Percentiles rank a stretch among this genome's conserved stretches.
These are phyloP conservation scores for Thalia dealbata DNA, from an alignment of 176 grass and related monocot genomes.

Conservation along the genomic window DNA sequence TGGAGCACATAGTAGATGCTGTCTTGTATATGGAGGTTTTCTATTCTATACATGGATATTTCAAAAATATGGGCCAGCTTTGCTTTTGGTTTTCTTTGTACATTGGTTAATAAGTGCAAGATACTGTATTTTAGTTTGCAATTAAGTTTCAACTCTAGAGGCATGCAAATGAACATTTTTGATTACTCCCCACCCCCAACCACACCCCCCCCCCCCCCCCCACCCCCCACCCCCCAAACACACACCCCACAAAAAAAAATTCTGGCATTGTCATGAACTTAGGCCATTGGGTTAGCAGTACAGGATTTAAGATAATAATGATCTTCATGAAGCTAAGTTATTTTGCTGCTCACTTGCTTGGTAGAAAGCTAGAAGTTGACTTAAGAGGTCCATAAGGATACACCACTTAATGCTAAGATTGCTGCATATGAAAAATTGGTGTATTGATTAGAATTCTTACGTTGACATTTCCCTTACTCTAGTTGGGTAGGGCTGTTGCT, in stretches of 20 bases:
- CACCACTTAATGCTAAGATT: not conserved
- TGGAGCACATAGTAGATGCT: slow-evolving; percentile 97
- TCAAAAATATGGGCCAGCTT: not conserved
- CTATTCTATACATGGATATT: not conserved
- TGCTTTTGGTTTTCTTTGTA: not conserved
- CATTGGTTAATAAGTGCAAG: not conserved
- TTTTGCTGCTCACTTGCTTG: not conserved
- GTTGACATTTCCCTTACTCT: not conserved
- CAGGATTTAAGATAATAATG: not conserved
- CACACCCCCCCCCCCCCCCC: too few species aligned
- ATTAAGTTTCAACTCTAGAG: not conserved
- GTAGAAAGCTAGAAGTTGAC: not conserved
- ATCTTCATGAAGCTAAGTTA: not conserved
- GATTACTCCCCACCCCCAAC: too few species aligned
- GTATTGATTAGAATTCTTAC: too few species aligned
- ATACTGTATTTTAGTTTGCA: not conserved
- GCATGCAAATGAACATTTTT: not conserved
- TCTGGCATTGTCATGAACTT: not conserved
- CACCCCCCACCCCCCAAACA: too few species aligned
- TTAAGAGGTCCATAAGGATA: not conserved
- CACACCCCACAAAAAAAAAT: too few species aligned
- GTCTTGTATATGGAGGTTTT: slow-evolving; percentile 98
- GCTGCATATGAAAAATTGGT: not conserved
- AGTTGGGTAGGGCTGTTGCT: too few species aligned
- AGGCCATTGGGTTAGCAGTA: not conserved